Conservation (phyloP, 2,329 filamentous ascomycete species). For the Keithomyces neogunnii region DNA sequence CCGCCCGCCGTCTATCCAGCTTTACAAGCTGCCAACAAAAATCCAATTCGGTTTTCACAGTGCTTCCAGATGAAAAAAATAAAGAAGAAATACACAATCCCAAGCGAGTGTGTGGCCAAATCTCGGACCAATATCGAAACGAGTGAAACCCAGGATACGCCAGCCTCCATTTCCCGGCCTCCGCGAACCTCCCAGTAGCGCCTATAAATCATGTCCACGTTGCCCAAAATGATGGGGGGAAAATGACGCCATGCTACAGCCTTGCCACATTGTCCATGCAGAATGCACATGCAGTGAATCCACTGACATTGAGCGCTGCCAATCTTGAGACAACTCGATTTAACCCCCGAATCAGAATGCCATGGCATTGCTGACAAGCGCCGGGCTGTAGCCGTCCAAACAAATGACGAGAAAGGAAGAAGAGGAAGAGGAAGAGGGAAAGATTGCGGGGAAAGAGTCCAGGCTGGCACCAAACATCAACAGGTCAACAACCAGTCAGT, state of each 20-base stretch:
- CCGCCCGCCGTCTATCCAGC: conserved; percentile 7
- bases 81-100: conserved; percentile 1
- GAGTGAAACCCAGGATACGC: conserved; percentile 5
- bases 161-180: conserved; percentile 1
- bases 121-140: conserved; percentile 5
- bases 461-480: not conserved
- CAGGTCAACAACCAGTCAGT: conserved; percentile 3
- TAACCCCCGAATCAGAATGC: not conserved
- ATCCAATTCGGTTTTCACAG: conserved; percentile 5
- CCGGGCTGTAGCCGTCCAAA: not conserved
- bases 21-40: conserved; percentile 7
- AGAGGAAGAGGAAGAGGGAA: conserved; percentile 4
- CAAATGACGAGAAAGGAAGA: not conserved
- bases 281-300: not conserved
- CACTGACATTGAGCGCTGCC: not conserved
- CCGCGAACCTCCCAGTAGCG: conserved; percentile 3
- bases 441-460: not conserved
- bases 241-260: conserved; percentile 1
- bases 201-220: conserved; percentile 3
- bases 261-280: not conserved
- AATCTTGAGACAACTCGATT: not conserved
- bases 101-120: conserved; percentile 4
- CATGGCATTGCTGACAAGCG: not conserved
- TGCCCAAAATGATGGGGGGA: not conserved
- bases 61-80: not conserved